phyloP scores from a whole-genome alignment of 352 stramenopile species.

The Phytopythium sindhum region DNA sequence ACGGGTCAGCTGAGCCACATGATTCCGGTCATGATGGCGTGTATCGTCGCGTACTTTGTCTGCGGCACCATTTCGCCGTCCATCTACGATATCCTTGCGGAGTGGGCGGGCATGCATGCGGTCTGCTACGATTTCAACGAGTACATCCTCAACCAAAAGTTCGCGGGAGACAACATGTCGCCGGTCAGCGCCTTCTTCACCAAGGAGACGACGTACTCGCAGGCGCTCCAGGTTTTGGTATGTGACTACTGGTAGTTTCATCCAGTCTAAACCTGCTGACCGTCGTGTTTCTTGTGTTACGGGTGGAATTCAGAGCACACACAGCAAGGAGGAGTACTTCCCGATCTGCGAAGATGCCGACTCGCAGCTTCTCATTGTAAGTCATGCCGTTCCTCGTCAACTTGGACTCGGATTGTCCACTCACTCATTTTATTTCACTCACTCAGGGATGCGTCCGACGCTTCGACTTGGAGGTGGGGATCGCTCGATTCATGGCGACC shows the following conservation, averaged over 20 bases:
- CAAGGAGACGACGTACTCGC: constrained; percentile 67
- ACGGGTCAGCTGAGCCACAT: constrained; percentile 81
- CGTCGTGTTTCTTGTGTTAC: neutral
- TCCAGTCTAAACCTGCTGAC: neutral
- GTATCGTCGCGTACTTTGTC: constrained; percentile 80
- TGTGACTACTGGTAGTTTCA: too few relatives aligned
- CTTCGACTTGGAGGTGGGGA: constrained; percentile 73
- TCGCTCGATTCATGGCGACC: constrained; percentile 69
- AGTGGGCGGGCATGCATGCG: constrained; percentile 72
- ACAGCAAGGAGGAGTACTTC: constrained; percentile 82
- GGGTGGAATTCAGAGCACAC: constrained; percentile 37
- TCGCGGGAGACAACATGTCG: constrained; percentile 64
- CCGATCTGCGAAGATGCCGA: constrained; percentile 66
- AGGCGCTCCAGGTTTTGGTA: constrained; percentile 66
- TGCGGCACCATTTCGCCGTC: constrained; percentile 70
- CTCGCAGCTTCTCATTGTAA: constrained; percentile 8
- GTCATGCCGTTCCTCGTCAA: neutral
- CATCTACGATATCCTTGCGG: constrained; percentile 84
- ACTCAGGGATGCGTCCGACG: constrained; percentile 59
- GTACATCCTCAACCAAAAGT: constrained; percentile 64
- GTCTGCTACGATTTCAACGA: constrained; percentile 84
- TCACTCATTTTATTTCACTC: neutral
- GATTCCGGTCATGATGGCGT: constrained; percentile 79
- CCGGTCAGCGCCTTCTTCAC: constrained; percentile 57
- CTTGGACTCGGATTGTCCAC: neutral